These are phyloP conservation scores for Phlegmacium glaucopus DNA, from an alignment of 768 basidiomycete genomes.

Conservation along the genomic window DNA sequence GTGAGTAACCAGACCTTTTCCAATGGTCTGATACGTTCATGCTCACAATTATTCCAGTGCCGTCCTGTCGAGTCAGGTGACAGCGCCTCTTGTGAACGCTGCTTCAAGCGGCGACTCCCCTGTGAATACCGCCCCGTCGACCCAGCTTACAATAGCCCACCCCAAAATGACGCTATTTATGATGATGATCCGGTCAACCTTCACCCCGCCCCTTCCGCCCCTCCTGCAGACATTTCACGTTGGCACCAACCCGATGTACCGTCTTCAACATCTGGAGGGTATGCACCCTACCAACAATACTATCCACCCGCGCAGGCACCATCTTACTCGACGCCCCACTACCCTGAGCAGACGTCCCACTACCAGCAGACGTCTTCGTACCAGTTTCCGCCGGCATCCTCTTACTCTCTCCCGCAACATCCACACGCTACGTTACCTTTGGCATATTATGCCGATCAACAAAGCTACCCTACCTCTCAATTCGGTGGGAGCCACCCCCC, in stretches of 20 bases:
- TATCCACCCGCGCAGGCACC: too few relatives aligned
- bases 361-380: too few relatives aligned
- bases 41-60: constrained; percentile 4
- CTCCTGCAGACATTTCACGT: neutral
- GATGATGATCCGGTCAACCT: neutral
- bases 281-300: neutral
- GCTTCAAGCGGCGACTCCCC: neutral
- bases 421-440: too few relatives aligned
- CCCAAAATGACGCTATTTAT: neutral
- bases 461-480: too few relatives aligned
- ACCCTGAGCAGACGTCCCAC: too few relatives aligned
- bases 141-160: neutral
- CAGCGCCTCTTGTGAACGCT: constrained; percentile 1
- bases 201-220: neutral
- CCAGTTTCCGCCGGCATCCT: too few relatives aligned
- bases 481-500: too few relatives aligned
- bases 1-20: constrained; percentile 24
- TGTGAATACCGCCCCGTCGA: neutral
- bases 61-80: neutral
- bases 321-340: too few relatives aligned
- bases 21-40: neutral
- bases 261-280: neutral
- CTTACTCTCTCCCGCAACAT: too few relatives aligned
- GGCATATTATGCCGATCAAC: too few relatives aligned
- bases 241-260: neutral